Base-by-base conservation (phyloP, 257 asterid genomes). In the Solanum piurae region DNA sequence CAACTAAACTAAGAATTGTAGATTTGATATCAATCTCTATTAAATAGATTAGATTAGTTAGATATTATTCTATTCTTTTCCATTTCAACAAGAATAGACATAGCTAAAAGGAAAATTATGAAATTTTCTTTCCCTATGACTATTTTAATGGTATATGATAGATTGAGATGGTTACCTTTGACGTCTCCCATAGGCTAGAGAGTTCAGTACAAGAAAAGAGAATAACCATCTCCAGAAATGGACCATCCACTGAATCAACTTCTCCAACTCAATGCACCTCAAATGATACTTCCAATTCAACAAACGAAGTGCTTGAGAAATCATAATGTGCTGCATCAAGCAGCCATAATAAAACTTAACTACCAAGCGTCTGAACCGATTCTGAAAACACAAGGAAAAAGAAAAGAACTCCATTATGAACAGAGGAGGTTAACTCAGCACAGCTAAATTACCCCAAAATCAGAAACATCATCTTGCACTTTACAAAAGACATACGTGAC, bases 211-310 rank as follows among this genome's bases (percentile, higher is more conserved):
- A 72, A 85, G 88, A 89, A 86, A 80, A 85, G 66, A 89, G 76
- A 71, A 87, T 71, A 87, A 88, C 90, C 94, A 90, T 92, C 83
- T 75, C 87, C 42, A 88, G 25, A 66, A 76, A 80, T 64, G 44
- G 71, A 86, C 71, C 90, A 92, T 90, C 77, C 68, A 71, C 88
- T 60, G 85, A 49, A 83, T 29, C 60, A 86, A 72, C 88, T 86
- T 88, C 75, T 64, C 85, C 33, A 37, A 86, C 33, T n/a, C 75
- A 82, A 80, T 11, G 86, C 52, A 83, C 49, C 73, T 79, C 69
- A 82, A 87, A 64, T 36, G 34, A 80, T 42, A 34, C 76, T 88
- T 86, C 18, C 66, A 44, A 85, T 44, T 73, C 52, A 72, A 62
- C 52, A 83, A 83, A 20, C 11, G 85, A 83, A 60, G 8, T 82